These are phyloP conservation scores for Hypoxylon lenormandii DNA, from an alignment of 495 filamentous ascomycete genomes.

Conservation along the genomic window DNA sequence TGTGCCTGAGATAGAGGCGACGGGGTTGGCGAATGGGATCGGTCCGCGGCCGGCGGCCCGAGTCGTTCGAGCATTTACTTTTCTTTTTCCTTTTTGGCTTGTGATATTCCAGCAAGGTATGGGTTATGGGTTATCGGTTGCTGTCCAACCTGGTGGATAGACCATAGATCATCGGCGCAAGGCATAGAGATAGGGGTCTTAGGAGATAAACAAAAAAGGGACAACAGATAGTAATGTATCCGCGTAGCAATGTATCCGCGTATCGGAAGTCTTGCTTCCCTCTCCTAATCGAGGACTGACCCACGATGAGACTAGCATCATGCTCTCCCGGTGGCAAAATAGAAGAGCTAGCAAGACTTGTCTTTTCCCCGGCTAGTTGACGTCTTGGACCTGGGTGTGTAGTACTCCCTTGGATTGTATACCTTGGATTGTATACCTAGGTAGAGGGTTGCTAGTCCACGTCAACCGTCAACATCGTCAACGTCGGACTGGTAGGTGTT, in stretches of 20 bases:
- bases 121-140: constrained; percentile 4
- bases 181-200: constrained; percentile 28
- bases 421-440: not conserved
- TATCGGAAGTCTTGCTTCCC: constrained; percentile 42
- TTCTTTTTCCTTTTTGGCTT: constrained; percentile 30
- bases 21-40: constrained; percentile 45
- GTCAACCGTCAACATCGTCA: not conserved
- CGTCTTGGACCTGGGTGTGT: constrained; percentile 1
- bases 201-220: constrained; percentile 4
- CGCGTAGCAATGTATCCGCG: constrained; percentile 15
- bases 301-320: constrained; percentile 33
- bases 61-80: not conserved
- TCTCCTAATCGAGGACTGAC: constrained; percentile 44
- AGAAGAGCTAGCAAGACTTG: constrained; percentile 2
- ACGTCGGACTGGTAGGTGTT: constrained; percentile 25
- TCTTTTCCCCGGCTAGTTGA: constrained; percentile 6
- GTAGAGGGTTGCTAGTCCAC: constrained; percentile 22
- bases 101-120: constrained; percentile 40
- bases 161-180: constrained; percentile 31
- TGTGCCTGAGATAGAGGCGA: constrained; percentile 44
- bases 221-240: constrained; percentile 14
- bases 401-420: constrained; percentile 1
- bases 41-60: constrained; percentile 35
- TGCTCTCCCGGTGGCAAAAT: constrained; percentile 34
- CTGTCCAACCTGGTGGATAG: constrained; percentile 23